Conservation (phyloP, 345 rosid species). For the Cardamine chenopodiifolia region DNA sequence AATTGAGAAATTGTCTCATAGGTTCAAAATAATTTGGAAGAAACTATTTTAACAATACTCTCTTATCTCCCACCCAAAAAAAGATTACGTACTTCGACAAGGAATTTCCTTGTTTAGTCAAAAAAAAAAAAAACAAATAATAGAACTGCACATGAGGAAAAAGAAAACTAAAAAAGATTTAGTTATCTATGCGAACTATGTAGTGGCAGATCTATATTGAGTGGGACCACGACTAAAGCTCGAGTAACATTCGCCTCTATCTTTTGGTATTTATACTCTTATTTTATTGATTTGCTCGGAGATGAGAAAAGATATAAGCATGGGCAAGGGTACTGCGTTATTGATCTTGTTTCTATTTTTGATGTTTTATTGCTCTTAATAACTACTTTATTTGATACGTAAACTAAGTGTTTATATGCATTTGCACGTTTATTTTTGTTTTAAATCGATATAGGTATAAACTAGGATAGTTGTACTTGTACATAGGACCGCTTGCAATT, state of each 20-base stretch:
- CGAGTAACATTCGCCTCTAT: not conserved
- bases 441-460: not conserved
- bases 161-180: not conserved
- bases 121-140: not conserved
- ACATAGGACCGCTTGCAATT: not conserved
- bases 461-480: not conserved
- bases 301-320: not conserved
- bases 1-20: not conserved
- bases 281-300: not conserved
- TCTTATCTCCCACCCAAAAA: not conserved
- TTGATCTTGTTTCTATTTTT: not conserved
- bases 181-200: not conserved
- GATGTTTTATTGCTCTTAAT: not conserved
- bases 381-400: not conserved
- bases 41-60: not conserved
- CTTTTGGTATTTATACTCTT: not conserved
- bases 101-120: not conserved
- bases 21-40: not conserved
- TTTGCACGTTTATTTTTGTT: not conserved
- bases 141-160: not conserved
- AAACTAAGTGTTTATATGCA: not conserved
- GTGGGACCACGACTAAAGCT: conserved; percentile 17
- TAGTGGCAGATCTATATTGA: not conserved
- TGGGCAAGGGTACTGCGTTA: not conserved
- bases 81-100: not conserved